Conservation (phyloP, 306 rosid genomes). For the Dryas alaskensis region DNA sequence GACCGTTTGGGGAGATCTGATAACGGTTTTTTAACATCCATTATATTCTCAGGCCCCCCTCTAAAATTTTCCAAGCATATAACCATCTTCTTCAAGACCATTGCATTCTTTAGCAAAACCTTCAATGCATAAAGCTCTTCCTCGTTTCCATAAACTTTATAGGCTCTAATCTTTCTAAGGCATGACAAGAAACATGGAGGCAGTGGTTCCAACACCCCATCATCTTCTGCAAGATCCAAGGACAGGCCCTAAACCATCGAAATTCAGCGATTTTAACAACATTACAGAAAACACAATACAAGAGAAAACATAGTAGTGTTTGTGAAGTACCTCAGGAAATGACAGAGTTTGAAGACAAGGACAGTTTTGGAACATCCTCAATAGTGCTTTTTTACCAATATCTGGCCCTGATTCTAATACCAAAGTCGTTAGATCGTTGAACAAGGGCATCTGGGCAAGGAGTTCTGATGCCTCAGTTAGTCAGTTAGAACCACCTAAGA, state of each 20-base stretch:
- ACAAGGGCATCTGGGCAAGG: not conserved
- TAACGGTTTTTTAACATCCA: not conserved
- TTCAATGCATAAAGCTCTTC: not conserved
- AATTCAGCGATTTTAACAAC: not conserved
- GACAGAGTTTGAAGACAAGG: not conserved
- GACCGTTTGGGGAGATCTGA: not conserved
- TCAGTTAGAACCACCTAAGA: not conserved
- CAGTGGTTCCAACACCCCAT: not conserved
- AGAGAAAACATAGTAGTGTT: not conserved
- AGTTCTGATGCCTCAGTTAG: not conserved
- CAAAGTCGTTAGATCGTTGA: not conserved
- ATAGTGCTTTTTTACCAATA: not conserved
- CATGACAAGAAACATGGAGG: conserved; percentile 4
- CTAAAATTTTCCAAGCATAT: not conserved
- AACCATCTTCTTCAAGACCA: not conserved
- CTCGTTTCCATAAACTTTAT: not conserved
- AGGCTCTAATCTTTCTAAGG: not conserved
- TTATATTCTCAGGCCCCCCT: not conserved
- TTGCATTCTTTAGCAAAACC: conserved; percentile 1
- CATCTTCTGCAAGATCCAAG: not conserved
- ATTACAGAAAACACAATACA: not conserved
- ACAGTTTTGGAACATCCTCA: not conserved
- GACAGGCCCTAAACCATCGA: not conserved
- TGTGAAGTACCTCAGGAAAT: not conserved
- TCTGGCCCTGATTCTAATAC: not conserved